Base-by-base conservation (phyloP, 2,329 filamentous ascomycete species). In the Xylariaceae sp. region DNA sequence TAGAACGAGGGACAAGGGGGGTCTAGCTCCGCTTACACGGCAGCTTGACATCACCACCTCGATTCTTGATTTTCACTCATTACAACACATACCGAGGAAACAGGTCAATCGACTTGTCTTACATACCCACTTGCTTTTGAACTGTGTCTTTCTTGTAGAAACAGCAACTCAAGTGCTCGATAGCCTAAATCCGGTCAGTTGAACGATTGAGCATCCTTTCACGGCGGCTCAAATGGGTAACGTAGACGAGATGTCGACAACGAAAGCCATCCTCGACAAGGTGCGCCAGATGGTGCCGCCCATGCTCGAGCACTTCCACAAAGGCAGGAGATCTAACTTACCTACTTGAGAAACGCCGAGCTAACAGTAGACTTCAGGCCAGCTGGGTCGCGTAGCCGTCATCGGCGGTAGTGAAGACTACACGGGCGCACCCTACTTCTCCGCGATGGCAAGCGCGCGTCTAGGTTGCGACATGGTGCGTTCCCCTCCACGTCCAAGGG, bases 341-440 rank as follows among this genome's bases (percentile, higher is more conserved):
- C 23, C 23, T 30, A 30, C 23, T 30, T 15, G n/a, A n/a, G n/a
- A n/a, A n/a, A n/a, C n/a, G n/a, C n/a, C n/a, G n/a, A n/a, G n/a
- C 58, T 65, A 48, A 63, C 67, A 18, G 17, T 18, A 18, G 48
- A 58, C 57, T 62, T 5, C 68, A 96, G 93, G 94, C 61, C 93
- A 97, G 75, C 82, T 96, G 66, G 94, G 94, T 4, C 85, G 94
- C 57, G 86, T 99, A 56, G 94, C 87, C 55, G 94, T 99, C 60
- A 94, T 99, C 66, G 94, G 94, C 55, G 94, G 94, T 47, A 96
- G 91, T 71, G 87, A 93, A 73, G 93, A 97, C 75, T 99, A 97
- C 74, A 97, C 94, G 1, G 94, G 94, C 44, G 94, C 94, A 60
- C 94, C 94, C 10, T 99, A 96, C 77, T 99, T 99, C 77, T 97